phyloP scores from a whole-genome alignment of 2,329 filamentous ascomycete genomes.

The Gaeumannomyces tritici region DNA sequence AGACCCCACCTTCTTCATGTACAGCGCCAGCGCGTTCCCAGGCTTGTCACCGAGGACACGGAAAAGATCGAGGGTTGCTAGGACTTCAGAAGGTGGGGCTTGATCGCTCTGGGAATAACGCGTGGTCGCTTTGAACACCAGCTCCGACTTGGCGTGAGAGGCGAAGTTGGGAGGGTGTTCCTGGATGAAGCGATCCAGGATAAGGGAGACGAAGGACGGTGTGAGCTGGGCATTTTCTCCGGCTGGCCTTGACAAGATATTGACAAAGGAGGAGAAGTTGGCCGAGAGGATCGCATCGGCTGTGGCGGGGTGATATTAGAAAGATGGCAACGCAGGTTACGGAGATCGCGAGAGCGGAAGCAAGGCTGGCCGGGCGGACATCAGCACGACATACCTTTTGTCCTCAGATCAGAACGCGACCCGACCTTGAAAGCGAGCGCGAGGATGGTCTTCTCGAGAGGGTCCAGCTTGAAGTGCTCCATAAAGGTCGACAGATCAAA shows the following conservation, averaged over 20 bases:
- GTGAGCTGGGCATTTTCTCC: slow-evolving; percentile 57
- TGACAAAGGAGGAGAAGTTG: slow-evolving; percentile 68
- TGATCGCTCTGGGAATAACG: slow-evolving; percentile 58
- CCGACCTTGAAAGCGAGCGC: slow-evolving; percentile 81
- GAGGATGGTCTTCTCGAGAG: slow-evolving; percentile 77
- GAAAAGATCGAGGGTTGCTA: slow-evolving; percentile 60
- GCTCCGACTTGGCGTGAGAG: slow-evolving; percentile 61
- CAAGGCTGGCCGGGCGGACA: neutral
- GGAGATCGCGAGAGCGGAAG: slow-evolving; percentile 7
- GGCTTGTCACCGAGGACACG: slow-evolving; percentile 53
- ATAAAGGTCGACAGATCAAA: slow-evolving; percentile 95
- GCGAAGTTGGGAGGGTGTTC: slow-evolving; percentile 82
- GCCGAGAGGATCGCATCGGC: slow-evolving; percentile 84
- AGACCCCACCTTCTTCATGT: slow-evolving; percentile 65
- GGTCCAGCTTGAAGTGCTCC: slow-evolving; percentile 90
- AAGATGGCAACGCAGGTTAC: neutral
- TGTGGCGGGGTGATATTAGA: slow-evolving; percentile 25
- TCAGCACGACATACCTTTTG: slow-evolving; percentile 61
- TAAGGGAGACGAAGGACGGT: slow-evolving; percentile 62
- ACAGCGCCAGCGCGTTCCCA: slow-evolving; percentile 48
- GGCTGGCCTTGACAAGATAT: slow-evolving; percentile 59
- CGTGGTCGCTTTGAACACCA: slow-evolving; percentile 54
- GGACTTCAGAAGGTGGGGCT: slow-evolving; percentile 59
- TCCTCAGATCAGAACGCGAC: slow-evolving; percentile 71
- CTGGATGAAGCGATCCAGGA: slow-evolving; percentile 80